Base-by-base conservation (phyloP, 1,139 yeast species). In the Diutina ranongensis region DNA sequence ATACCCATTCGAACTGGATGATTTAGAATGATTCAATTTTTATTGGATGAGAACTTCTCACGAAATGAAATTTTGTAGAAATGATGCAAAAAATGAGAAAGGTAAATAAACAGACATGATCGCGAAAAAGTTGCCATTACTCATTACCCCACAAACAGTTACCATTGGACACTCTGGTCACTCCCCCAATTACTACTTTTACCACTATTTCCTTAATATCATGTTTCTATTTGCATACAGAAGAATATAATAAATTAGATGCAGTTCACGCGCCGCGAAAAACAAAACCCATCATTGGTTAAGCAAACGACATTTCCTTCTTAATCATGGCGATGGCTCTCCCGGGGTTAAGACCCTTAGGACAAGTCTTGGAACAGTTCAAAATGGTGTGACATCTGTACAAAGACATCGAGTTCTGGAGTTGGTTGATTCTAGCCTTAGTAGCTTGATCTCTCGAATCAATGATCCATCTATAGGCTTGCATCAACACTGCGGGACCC, bases 291-390 rank as follows among this genome's bases (percentile, higher is more conserved):
- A 27, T 27, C 10, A 18, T 9, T 18, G 38, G 15, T 60, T 72
- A 83, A 57, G 78, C 85, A 59, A 83, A 76, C 48, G 97, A 94
- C 76, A 92, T 78, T 62, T 80, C 80, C 74, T 87, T 89, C 78
- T 94, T 92, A 68, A 92, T 88, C 71, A 87, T 89, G 53, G 98
- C 97, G 68, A 92, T 94, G 51, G 98, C 98, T 59, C 65, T 74
- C 71, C 97, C 99, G 46, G 99, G 99, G 71, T 94, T 94, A 72
- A 94, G 79, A 53, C 97, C 97, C 79, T 92, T 92, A 58, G 99
- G 99, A 75, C 99, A 92, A 48, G 98, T 94, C 66, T 78, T 83
- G 48, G 97, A 78, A 78, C 97, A 92, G 78, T 92, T 92, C 95
- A 92, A 85, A 61, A 92, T 92, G 51, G 97, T 92, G 74, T 92